A percentile compares a stretch with the other conserved stretches of the same genome.
Evolutionary conservation across 257 asterid species (phyloP).

Genomic region (Penstemon davidsonii): DNA sequence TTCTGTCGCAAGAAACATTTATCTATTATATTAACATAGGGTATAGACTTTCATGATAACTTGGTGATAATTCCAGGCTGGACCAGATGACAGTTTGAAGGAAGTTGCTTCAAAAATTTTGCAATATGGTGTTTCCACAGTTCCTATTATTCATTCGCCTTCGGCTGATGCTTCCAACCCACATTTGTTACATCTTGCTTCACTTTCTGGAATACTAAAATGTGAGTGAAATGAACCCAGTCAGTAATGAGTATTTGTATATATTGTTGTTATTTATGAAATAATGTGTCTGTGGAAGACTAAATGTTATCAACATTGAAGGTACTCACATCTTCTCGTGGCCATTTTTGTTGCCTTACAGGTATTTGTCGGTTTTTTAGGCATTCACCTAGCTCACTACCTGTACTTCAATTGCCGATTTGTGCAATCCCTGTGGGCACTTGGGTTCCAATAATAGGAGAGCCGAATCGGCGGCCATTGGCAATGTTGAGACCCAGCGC

Average conservation of each 20-base stretch:
- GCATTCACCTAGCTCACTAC: conserved; percentile 73
- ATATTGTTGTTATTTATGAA: not conserved
- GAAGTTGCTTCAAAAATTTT: conserved; percentile 77
- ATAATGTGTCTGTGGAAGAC: conserved; percentile 7
- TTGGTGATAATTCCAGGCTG: conserved; percentile 61
- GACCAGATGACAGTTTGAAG: conserved; percentile 84
- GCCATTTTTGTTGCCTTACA: conserved; percentile 36
- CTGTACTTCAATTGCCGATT: conserved; percentile 72
- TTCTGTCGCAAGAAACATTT: conserved; percentile 11
- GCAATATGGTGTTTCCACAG: conserved; percentile 68
- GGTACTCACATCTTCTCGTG: not conserved
- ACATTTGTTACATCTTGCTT: conserved; percentile 80
- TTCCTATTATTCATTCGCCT: conserved; percentile 77
- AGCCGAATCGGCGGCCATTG: conserved; percentile 67
- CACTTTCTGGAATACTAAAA: conserved; percentile 80
- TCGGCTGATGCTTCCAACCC: conserved; percentile 68
- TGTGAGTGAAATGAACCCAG: conserved; percentile 42
- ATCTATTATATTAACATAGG: conserved; percentile 20
- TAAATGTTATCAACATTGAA: not conserved
- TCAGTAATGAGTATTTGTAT: conserved; percentile 2
- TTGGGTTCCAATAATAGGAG: conserved; percentile 90
- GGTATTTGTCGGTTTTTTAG: conserved; percentile 84
- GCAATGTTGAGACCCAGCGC: conserved; percentile 83
- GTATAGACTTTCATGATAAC: conserved; percentile 20
- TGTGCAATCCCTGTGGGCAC: conserved; percentile 73